Conservation (phyloP, 2,329 filamentous ascomycete genomes). For the Phoma sp. region DNA sequence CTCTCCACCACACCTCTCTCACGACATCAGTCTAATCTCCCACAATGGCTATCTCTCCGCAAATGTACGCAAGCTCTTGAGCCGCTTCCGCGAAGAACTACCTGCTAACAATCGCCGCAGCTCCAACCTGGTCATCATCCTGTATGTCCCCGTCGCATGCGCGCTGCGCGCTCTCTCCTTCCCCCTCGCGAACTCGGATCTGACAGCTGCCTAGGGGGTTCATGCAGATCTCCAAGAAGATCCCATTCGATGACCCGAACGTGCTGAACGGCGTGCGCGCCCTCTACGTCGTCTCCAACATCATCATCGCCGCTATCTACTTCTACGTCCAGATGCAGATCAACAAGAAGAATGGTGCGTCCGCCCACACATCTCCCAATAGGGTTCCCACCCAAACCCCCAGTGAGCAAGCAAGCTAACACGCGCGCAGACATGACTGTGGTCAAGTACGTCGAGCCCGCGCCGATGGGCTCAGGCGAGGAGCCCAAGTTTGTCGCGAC, state of each 20-base stretch:
- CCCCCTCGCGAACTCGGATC: neutral
- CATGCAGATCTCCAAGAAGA: conserved; percentile 97
- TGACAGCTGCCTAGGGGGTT: conserved; percentile 60
- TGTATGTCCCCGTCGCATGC: conserved; percentile 21
- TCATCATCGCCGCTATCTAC: conserved; percentile 85
- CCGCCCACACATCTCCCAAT: neutral
- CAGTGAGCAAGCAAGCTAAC: conserved; percentile 18
- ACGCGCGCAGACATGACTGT: conserved; percentile 80
- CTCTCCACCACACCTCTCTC: neutral
- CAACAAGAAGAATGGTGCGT: conserved; percentile 94
- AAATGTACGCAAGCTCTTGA: conserved; percentile 37
- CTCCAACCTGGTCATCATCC: conserved; percentile 48
- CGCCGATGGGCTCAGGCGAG: conserved; percentile 89
- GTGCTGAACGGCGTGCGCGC: conserved; percentile 69
- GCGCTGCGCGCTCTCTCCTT: neutral
- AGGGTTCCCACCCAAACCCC: too few relatives aligned
- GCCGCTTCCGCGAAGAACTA: conserved; percentile 1
- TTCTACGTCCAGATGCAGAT: conserved; percentile 84
- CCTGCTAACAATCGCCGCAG: conserved; percentile 37
- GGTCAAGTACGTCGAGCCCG: conserved; percentile 97
- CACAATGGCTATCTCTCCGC: conserved; percentile 47
- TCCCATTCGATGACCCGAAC: conserved; percentile 89
- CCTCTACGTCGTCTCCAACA: conserved; percentile 72
- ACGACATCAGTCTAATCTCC: conserved; percentile 2
- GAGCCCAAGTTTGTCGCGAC: conserved; percentile 97